phyloP scores from a whole-genome alignment of 257 asterid species.

The Orobanche coerulescens region DNA sequence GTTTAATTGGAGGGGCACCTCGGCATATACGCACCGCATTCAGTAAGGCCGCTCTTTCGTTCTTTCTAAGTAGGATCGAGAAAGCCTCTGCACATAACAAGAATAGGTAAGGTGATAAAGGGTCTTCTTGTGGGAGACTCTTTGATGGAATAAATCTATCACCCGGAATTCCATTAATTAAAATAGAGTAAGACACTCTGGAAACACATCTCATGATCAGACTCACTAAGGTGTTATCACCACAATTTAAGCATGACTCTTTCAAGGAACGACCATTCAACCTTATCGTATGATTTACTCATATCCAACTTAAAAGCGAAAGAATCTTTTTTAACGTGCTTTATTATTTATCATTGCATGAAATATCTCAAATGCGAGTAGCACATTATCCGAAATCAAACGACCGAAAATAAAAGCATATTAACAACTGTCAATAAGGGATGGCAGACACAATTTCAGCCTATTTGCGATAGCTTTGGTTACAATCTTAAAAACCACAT shows the following conservation, averaged over 20 bases:
- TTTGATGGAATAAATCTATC: neutral
- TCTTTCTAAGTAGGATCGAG: neutral
- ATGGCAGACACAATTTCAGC: too few relatives aligned
- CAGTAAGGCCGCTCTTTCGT: neutral
- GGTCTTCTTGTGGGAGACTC: neutral
- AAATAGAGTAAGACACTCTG: neutral
- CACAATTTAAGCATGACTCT: neutral
- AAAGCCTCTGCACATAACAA: too few relatives aligned
- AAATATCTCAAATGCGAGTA: neutral
- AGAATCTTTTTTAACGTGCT: neutral
- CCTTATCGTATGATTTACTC: neutral
- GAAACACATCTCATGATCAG: neutral
- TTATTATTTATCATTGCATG: neutral
- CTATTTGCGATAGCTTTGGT: too few relatives aligned
- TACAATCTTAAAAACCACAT: too few relatives aligned
- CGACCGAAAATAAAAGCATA: neutral
- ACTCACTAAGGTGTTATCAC: neutral
- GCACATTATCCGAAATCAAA: neutral
- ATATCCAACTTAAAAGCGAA: neutral
- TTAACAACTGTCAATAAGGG: too few relatives aligned
- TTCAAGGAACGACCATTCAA: neutral
- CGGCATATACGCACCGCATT: neutral
- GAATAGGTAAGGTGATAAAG: neutral
- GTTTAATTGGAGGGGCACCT: neutral
- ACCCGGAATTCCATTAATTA: neutral